Conservation (phyloP, 768 basidiomycete species). For the Tulasnella sp. region DNA sequence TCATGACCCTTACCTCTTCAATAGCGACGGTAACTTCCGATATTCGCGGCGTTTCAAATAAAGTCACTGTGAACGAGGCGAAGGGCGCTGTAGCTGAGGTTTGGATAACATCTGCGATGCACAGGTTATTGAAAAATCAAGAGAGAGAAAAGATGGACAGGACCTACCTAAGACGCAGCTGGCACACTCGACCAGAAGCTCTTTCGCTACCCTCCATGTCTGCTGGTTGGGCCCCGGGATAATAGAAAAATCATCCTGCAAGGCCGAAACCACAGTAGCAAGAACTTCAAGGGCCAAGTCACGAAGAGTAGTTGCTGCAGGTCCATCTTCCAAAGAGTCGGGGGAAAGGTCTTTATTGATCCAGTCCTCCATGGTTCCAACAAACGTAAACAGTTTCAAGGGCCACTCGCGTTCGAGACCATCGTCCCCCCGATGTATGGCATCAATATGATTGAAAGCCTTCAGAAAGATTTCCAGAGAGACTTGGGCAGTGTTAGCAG, state of each 20-base stretch:
- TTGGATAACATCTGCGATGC: neutral
- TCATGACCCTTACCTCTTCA: neutral
- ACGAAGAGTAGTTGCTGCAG: neutral
- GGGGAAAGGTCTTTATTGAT: neutral
- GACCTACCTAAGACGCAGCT: neutral
- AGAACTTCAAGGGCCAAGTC: neutral
- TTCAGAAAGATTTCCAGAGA: slow-evolving; percentile 5
- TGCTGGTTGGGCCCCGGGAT: neutral
- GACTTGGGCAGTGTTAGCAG: neutral
- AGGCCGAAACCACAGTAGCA: neutral
- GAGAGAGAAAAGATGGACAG: neutral
- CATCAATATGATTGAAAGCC: neutral
- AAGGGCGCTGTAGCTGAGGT: neutral
- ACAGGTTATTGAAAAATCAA: neutral
- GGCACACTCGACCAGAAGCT: neutral
- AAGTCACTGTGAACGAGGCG: neutral
- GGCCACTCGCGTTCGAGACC: slow-evolving; percentile 1
- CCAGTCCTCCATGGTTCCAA: slow-evolving; percentile 10
- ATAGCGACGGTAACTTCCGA: neutral
- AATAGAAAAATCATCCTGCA: neutral
- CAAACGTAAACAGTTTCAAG: slow-evolving; percentile 2
- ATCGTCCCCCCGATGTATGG: neutral
- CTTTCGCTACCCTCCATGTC: neutral
- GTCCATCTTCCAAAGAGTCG: neutral
- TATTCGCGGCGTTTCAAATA: neutral